Percentiles rank a stretch among this genome's conserved stretches.
These are phyloP conservation scores for Malbranchea cinnamomea DNA, from an alignment of 2,329 filamentous ascomycete genomes.

Conservation along the genomic window DNA sequence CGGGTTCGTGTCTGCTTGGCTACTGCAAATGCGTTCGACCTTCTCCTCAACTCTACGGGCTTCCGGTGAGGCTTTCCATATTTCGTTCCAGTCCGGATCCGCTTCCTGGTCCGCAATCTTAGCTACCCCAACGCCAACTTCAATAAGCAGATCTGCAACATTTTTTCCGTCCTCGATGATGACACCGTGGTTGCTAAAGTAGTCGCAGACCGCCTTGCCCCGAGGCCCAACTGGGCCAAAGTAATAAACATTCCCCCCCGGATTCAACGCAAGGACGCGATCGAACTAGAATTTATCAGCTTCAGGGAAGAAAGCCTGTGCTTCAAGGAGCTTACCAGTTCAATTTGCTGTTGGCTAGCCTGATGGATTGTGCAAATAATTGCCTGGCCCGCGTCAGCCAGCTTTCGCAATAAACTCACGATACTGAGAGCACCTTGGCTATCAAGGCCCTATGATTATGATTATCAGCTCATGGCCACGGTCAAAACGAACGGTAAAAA, in stretches of 20 bases:
- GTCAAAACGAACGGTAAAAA: slow-evolving; percentile 22
- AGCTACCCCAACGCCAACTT: slow-evolving; percentile 40
- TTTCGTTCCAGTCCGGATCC: slow-evolving; percentile 49
- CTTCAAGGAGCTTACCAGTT: slow-evolving; percentile 12
- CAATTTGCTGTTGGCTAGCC: slow-evolving; percentile 47
- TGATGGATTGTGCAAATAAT: slow-evolving; percentile 58
- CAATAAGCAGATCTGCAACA: slow-evolving; percentile 45
- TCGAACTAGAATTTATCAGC: slow-evolving; percentile 41
- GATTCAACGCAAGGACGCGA: slow-evolving; percentile 51
- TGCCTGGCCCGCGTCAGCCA: slow-evolving; percentile 46
- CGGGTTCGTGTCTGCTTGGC: slow-evolving; percentile 21
- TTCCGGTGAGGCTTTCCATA: slow-evolving; percentile 50
- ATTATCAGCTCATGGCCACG: slow-evolving; percentile 28
- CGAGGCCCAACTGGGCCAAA: slow-evolving; percentile 52
- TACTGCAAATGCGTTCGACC: slow-evolving; percentile 43
- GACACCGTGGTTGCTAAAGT: slow-evolving; percentile 47
- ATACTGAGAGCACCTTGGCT: slow-evolving; percentile 50
- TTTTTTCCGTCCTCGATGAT: slow-evolving; percentile 46
- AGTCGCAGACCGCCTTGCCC: slow-evolving; percentile 45
- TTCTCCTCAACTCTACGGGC: slow-evolving; percentile 42
- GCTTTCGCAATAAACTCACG: slow-evolving; percentile 46
- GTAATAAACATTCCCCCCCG: slow-evolving; percentile 51
- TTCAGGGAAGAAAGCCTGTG: no score
- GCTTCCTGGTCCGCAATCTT: slow-evolving; percentile 32
- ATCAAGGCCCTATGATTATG: slow-evolving; percentile 41